A percentile compares a stretch with the other conserved stretches of the same genome.
phyloP scores from a whole-genome alignment of 768 basidiomycete species.

The Mycena indigotica region DNA sequence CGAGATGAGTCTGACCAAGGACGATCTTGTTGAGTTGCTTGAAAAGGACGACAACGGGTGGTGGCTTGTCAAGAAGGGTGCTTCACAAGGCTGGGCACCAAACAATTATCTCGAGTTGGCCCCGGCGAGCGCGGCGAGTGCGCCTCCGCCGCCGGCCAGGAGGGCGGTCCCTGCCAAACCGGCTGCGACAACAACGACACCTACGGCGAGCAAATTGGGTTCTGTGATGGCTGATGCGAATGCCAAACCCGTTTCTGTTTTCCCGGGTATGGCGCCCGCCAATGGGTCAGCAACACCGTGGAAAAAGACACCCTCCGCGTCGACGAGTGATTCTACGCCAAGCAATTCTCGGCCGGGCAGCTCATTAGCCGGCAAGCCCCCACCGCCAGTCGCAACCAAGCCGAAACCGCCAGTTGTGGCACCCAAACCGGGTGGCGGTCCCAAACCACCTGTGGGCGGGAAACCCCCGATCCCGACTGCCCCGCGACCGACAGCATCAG shows the following conservation, averaged over 20 bases:
- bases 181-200: constrained; percentile 38
- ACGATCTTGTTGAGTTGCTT: constrained; percentile 87
- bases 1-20: constrained; percentile 87
- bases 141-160: constrained; percentile 71
- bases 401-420: constrained; percentile 62
- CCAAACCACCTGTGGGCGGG: constrained; percentile 43
- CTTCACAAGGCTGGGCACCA: constrained; percentile 91
- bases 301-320: constrained; percentile 56
- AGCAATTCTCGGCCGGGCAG: constrained; percentile 55
- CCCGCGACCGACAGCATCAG: constrained; percentile 45
- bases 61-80: constrained; percentile 92
- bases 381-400: constrained; percentile 65
- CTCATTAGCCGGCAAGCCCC: constrained; percentile 49
- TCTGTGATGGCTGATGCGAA: constrained; percentile 53
- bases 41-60: constrained; percentile 96
- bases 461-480: constrained; percentile 69
- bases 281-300: constrained; percentile 76
- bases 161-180: constrained; percentile 42
- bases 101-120: constrained; percentile 88
- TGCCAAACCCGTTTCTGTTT: constrained; percentile 82
- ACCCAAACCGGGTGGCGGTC: constrained; percentile 40
- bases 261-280: constrained; percentile 69
- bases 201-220: constrained; percentile 35
- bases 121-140: constrained; percentile 57
- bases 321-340: constrained; percentile 39